Evolutionary conservation across 1,284 basidiomycete species (phyloP).

Genomic region (Pseudozyma thailandica): DNA sequence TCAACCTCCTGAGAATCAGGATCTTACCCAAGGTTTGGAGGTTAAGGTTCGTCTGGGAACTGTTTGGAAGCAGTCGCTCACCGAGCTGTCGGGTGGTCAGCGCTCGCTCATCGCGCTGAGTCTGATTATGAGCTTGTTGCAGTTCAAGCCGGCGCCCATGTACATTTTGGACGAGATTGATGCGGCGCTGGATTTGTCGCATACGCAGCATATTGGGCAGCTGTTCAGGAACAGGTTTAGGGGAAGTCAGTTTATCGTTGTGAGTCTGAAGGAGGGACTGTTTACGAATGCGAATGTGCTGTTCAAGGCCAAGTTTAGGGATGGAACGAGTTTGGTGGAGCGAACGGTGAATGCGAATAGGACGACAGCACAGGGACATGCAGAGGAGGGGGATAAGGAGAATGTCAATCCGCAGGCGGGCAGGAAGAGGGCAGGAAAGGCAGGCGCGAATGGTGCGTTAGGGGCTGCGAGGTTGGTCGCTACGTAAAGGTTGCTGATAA

Average conservation of each 20-base stretch:
- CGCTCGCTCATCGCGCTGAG: slow-evolving; percentile 95
- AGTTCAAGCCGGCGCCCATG: slow-evolving; percentile 99
- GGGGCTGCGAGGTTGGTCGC: slow-evolving; percentile 20
- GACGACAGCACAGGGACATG: slow-evolving; percentile 28
- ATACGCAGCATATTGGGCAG: slow-evolving; percentile 94
- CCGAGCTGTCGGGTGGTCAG: slow-evolving; percentile 96
- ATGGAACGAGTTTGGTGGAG: slow-evolving; percentile 90
- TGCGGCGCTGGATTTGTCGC: slow-evolving; percentile 92
- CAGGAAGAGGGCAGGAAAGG: slow-evolving; percentile 20
- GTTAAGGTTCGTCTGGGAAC: slow-evolving; percentile 93
- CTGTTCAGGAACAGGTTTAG: slow-evolving; percentile 97
- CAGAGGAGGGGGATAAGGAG: slow-evolving; percentile 35
- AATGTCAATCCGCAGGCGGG: slow-evolving; percentile 14
- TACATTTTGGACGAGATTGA: slow-evolving; percentile 99
- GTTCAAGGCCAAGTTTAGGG: slow-evolving; percentile 89
- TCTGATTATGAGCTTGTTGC: slow-evolving; percentile 95
- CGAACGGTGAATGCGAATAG: slow-evolving; percentile 50
- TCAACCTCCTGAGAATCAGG: slow-evolving; percentile 90
- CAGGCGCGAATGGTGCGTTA: slow-evolving; percentile 1
- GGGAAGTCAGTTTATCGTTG: slow-evolving; percentile 97
- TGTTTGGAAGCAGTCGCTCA: slow-evolving; percentile 97
- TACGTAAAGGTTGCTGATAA: slow-evolving; percentile 1
- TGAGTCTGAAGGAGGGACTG: slow-evolving; percentile 90
- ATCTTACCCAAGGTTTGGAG: slow-evolving; percentile 92
- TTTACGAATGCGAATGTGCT: slow-evolving; percentile 98